These are phyloP conservation scores for Penicillium rolfsii DNA, from an alignment of 2,329 filamentous ascomycete species.

Conservation along the genomic window DNA sequence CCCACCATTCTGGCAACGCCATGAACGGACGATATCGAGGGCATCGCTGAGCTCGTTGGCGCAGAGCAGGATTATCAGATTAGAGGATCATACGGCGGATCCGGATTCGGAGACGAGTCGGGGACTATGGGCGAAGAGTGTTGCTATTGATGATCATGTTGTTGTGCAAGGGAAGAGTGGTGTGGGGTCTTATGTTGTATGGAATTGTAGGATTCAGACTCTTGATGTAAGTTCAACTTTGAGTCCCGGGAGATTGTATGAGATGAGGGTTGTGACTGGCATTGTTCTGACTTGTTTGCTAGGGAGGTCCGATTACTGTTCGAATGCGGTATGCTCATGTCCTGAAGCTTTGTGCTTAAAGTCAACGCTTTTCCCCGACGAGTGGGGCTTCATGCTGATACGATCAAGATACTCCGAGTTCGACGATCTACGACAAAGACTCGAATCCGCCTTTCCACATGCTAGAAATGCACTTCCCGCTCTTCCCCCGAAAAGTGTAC, in stretches of 20 bases:
- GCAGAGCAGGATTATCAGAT: constrained; percentile 56
- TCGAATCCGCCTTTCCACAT: constrained; percentile 79
- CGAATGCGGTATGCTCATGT: constrained; percentile 57
- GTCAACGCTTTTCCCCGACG: neutral
- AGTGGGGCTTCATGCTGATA: neutral
- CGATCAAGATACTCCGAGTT: constrained; percentile 81
- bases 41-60: constrained; percentile 45
- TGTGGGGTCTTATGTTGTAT: constrained; percentile 90
- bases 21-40: constrained; percentile 44
- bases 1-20: constrained; percentile 53
- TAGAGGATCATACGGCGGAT: constrained; percentile 68
- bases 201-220: constrained; percentile 87
- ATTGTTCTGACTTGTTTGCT: constrained; percentile 26
- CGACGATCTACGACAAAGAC: constrained; percentile 73
- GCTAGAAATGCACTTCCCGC: constrained; percentile 84
- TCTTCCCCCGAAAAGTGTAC: constrained; percentile 86
- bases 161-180: constrained; percentile 62
- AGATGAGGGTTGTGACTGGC: neutral
- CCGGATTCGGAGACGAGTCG: constrained; percentile 58
- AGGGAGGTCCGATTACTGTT: constrained; percentile 62
- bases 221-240: constrained; percentile 63
- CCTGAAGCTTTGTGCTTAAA: neutral
- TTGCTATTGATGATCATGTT: constrained; percentile 64
- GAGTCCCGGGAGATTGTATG: neutral
- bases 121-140: constrained; percentile 65